Base-by-base conservation (phyloP, 257 asterid genomes). In the Fraxinus anomala region DNA sequence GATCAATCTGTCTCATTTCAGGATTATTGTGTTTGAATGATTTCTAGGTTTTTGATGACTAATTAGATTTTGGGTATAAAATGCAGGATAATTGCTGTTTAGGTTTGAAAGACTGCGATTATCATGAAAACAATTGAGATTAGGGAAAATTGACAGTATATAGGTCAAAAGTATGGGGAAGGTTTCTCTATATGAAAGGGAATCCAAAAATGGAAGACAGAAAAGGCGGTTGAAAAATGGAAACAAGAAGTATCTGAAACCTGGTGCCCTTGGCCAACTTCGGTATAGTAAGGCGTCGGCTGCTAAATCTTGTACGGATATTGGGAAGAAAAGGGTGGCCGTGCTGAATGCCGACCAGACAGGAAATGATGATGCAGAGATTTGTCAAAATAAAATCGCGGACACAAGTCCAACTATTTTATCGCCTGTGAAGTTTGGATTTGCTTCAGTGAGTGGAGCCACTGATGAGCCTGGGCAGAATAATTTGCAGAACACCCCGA, bases 241-340 rank as follows among this genome's bases (percentile, higher is more conserved):
- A 6, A 83, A 82, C 68, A 86, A 73, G 68, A 93, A 88, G 88
- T 91, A 87, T 80, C 82, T 93, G 87, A 93, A 85, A 80, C 98
- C 98, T 1, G 98, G 98, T 71, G 97, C 96, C 40, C 96, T 93
- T 24, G 97, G 96, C 23, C 98, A 88, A 87, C 86, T 91, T 54
- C 95, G 97, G 10, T 80, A 89, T 82, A 91, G 73, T 81, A 90
- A 87, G 92, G 91, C 89, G 6, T 86, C 87, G 10, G 89, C 94
- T 78, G 81, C 96, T 17, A 91, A 95, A 77, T 82, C 92, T 21
- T 91, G 97, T 85, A 85, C 94, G 8, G 93, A 91, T 88, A 84
- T 93, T 19, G 96, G 91, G 82, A 93, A 91, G 89, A 91, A 87
- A 84, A 87, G 96, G 79, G 90, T 91, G 49, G 96, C 88, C 2